Percentiles rank a stretch among this genome's conserved stretches.
phyloP scores from a whole-genome alignment of 75 land plant genomes.

The Larix kaempferi region DNA sequence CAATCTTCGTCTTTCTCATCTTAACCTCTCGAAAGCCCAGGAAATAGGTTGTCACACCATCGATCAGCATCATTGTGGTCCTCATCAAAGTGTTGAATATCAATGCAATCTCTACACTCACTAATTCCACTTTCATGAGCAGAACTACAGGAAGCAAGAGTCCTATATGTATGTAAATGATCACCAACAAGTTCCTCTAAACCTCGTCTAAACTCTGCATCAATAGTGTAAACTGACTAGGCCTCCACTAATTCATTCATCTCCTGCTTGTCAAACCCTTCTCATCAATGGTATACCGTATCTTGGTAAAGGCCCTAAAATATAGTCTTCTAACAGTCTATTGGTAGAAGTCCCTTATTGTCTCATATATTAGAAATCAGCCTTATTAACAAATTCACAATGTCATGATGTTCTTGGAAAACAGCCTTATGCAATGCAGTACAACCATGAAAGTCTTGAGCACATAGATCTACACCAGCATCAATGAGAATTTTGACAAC shows the following conservation, averaged over 20 bases:
- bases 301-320: too few species aligned
- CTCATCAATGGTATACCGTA: too few species aligned
- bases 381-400: too few species aligned
- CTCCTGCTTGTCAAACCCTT: too few species aligned
- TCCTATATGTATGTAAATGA: conserved; percentile 66
- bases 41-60: conserved; percentile 16
- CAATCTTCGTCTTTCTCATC: conserved; percentile 6
- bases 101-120: conserved; percentile 13
- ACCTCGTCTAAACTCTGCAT: conserved; percentile 59
- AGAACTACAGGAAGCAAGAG: conserved; percentile 68
- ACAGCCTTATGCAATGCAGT: too few species aligned
- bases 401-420: too few species aligned
- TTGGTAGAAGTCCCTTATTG: too few species aligned
- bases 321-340: too few species aligned
- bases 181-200: conserved; percentile 84
- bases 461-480: too few species aligned
- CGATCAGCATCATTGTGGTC: conserved; percentile 11
- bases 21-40: not conserved
- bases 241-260: conserved; percentile 16
- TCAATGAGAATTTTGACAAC: too few species aligned
- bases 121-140: conserved; percentile 18
- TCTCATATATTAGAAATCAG: too few species aligned
- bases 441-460: too few species aligned
- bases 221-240: conserved; percentile 31
- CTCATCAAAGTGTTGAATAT: conserved; percentile 11